These are phyloP conservation scores for Termitomyces sp. DNA, from an alignment of 768 basidiomycete species.

Conservation along the genomic window DNA sequence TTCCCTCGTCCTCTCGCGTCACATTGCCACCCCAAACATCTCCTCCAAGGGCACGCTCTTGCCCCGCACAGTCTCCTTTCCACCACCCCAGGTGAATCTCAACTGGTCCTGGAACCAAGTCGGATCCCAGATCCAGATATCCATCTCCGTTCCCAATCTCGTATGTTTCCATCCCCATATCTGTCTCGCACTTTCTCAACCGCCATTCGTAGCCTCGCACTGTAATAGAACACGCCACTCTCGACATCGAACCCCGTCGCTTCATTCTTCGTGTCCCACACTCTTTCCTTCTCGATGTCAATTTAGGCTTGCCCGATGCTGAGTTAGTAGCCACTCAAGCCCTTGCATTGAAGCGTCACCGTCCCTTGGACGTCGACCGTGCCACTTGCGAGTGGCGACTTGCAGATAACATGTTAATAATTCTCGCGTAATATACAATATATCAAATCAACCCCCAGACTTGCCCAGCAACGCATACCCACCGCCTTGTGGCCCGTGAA, in stretches of 20 bases:
- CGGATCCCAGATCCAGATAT: constrained; percentile 39
- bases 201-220: constrained; percentile 37
- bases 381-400: constrained; percentile 70
- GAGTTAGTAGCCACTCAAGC: constrained; percentile 40
- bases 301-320: constrained; percentile 51
- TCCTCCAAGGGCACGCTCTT: constrained; percentile 65
- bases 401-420: constrained; percentile 41
- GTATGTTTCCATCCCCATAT: constrained; percentile 33
- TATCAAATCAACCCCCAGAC: constrained; percentile 21
- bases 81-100: constrained; percentile 24
- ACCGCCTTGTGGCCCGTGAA: constrained; percentile 67
- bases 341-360: constrained; percentile 51
- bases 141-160: constrained; percentile 48
- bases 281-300: constrained; percentile 48
- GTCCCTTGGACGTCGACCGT: constrained; percentile 54
- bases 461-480: constrained; percentile 70
- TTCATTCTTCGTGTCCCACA: constrained; percentile 47
- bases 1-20: constrained; percentile 55
- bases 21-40: constrained; percentile 73
- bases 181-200: neutral
- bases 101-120: constrained; percentile 53
- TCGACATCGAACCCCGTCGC: constrained; percentile 64
- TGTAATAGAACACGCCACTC: constrained; percentile 39
- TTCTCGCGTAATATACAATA: constrained; percentile 32
- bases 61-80: constrained; percentile 54